Evolutionary conservation across 176 grass and related monocot species (phyloP), one percentile per base, ranked within the genome.

Genomic region (Coix lacrymajobi): DNA sequence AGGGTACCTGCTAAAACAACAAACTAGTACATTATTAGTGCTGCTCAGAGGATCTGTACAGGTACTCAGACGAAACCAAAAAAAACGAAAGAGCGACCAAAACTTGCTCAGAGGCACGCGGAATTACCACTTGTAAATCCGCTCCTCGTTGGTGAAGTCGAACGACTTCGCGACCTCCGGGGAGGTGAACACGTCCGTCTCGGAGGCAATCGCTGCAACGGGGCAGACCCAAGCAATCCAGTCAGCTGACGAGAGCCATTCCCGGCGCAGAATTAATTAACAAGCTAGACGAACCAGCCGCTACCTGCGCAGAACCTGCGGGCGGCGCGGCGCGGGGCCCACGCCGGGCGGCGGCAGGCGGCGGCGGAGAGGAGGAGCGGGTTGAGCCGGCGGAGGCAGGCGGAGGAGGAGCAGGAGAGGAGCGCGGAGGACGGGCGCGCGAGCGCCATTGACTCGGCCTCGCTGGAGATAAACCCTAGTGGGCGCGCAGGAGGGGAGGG

Each of bases 121-220:
- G 36, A n/a, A 78, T 91, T 95, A 93, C 96, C 96, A 98, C 38
- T 87, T 98, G 81, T 98, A 98, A 76, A 98, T 98, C 29, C 92
- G 86, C 62, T 98, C 92, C 89, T 95, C 96, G 22, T 85, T 91
- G 36, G 90, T 29, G 84, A 98, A 98, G 88, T 98, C 96, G 33
- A 98, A 98, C 37, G 88, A 79, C 81, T 98, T 98, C 0, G 96
- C 84, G 9, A 84, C 87, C 77, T 85, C 90, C 5, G 92, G 96
- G 65, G 96, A 98, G 79, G 85, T 93, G 84, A 98, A 98, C 79
- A 91, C 90, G 34, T 92, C 92, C 36, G 73, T 80, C 54, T 95
- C 89, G 3, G 88, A 84, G 29, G 92, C 85, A 84, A 95, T 22
- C 41, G 63, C 96, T 93, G 91, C 63, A 70, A 36, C 49, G 19